These are phyloP conservation scores for Citrus inodora DNA, from an alignment of 345 rosid genomes.

Conservation along the genomic window DNA sequence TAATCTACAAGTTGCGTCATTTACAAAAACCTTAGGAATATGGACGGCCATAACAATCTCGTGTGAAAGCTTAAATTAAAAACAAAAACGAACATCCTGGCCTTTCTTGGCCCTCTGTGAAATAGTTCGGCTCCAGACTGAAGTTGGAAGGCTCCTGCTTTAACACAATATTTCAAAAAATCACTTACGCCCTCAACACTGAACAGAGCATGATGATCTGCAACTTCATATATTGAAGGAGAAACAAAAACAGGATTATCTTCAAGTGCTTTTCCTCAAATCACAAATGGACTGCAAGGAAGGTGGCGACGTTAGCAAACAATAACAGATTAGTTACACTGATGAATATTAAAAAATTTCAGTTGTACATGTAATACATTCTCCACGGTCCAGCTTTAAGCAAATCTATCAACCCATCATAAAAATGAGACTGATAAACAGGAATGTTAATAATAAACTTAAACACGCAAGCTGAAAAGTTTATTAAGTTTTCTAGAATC, in stretches of 20 bases:
- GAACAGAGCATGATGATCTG: not conserved
- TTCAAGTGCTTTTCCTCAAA: constrained; percentile 2
- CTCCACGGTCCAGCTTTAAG: not conserved
- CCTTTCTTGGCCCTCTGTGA: not conserved
- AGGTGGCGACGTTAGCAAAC: not conserved
- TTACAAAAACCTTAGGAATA: constrained; percentile 12
- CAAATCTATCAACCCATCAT: not conserved
- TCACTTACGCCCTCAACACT: not conserved
- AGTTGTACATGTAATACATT: not conserved
- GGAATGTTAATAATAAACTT: not conserved
- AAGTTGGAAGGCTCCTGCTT: not conserved
- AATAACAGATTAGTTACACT: not conserved
- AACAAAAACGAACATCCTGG: not conserved
- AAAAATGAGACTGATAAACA: not conserved
- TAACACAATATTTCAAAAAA: not conserved
- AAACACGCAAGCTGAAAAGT: not conserved
- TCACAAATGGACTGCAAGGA: constrained; percentile 28
- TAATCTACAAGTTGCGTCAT: constrained; percentile 6
- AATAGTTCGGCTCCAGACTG: not conserved
- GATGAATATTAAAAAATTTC: not conserved
- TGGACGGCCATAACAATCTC: not conserved
- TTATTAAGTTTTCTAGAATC: not conserved
- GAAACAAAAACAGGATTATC: constrained; percentile 17
- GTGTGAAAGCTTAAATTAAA: constrained; percentile 1
- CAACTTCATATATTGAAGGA: constrained; percentile 1